phyloP scores from a whole-genome alignment of 768 basidiomycete species.

The Psilocybe sp. region DNA sequence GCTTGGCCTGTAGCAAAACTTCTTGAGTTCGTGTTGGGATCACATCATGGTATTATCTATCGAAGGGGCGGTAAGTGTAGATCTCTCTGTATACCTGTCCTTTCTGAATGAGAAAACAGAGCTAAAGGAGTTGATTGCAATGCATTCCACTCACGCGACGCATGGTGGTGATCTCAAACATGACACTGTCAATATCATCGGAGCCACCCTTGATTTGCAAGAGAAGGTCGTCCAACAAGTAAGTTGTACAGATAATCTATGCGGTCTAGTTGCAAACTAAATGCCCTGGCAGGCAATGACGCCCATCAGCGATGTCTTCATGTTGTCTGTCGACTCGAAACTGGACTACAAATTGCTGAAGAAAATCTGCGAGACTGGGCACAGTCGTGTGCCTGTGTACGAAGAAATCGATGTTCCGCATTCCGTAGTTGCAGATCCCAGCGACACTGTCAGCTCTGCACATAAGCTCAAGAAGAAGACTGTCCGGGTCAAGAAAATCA shows the following conservation, averaged over 20 bases:
- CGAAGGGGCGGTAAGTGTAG: slow-evolving; percentile 53
- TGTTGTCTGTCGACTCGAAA: slow-evolving; percentile 82
- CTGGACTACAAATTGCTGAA: slow-evolving; percentile 80
- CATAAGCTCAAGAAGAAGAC: slow-evolving; percentile 25
- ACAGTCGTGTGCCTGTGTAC: slow-evolving; percentile 81
- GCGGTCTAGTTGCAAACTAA: not conserved
- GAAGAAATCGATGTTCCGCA: slow-evolving; percentile 69
- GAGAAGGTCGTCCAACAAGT: slow-evolving; percentile 69
- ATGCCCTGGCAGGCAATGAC: slow-evolving; percentile 66
- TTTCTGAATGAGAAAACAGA: slow-evolving; percentile 36
- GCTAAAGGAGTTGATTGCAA: slow-evolving; percentile 86
- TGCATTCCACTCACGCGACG: slow-evolving; percentile 71
- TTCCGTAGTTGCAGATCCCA: slow-evolving; percentile 22
- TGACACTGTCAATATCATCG: slow-evolving; percentile 89
- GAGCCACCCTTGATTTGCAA: slow-evolving; percentile 85
- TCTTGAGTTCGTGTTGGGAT: slow-evolving; percentile 72
- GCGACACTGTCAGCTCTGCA: slow-evolving; percentile 7
- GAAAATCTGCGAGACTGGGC: slow-evolving; percentile 74
- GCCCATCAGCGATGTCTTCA: slow-evolving; percentile 75
- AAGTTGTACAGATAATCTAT: slow-evolving; percentile 38
- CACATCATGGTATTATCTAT: slow-evolving; percentile 91
- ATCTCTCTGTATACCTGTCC: not conserved
- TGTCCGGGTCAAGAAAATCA: slow-evolving; percentile 71
- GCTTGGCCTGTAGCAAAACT: slow-evolving; percentile 87
- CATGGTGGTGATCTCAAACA: slow-evolving; percentile 84